These are phyloP conservation scores for Cyclotella distinguenda DNA, from an alignment of 108 stramenopile species.

Conservation along the genomic window DNA sequence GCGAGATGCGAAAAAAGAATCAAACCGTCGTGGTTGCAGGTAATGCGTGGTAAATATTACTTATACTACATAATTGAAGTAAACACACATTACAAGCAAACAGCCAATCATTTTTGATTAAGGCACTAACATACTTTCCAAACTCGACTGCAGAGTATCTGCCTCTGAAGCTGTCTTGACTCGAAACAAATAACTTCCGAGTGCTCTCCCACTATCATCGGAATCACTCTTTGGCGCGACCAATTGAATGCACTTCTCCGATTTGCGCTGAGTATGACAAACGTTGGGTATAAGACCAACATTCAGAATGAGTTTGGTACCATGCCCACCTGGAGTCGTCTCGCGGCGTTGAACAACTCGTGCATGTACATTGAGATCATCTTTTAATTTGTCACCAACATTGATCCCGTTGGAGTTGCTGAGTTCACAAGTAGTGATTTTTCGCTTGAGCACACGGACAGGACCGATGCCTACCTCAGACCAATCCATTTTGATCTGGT, in stretches of 20 bases:
- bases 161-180: slow-evolving; percentile 40
- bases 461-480: slow-evolving; percentile 78
- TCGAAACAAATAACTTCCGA: slow-evolving; percentile 36
- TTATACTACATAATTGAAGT: neutral
- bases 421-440: neutral
- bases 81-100: neutral
- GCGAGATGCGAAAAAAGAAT: neutral
- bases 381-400: neutral
- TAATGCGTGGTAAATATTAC: slow-evolving; percentile 23
- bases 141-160: slow-evolving; percentile 17
- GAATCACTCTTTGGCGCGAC: slow-evolving; percentile 24
- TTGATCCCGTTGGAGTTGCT: neutral
- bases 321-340: slow-evolving; percentile 51
- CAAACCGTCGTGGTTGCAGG: slow-evolving; percentile 4
- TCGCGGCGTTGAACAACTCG: slow-evolving; percentile 80
- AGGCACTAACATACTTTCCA: slow-evolving; percentile 27
- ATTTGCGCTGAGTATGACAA: slow-evolving; percentile 27
- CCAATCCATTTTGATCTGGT: slow-evolving; percentile 43
- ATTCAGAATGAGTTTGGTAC: slow-evolving; percentile 70
- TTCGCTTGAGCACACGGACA: slow-evolving; percentile 54
- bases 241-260: slow-evolving; percentile 47
- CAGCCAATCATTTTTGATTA: neutral
- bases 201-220: neutral
- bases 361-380: slow-evolving; percentile 5
- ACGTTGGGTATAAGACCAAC: slow-evolving; percentile 44